Percentiles rank a stretch among this genome's conserved stretches.
Evolutionary conservation across 2,329 filamentous ascomycete genomes (phyloP).

Genomic region (Fusarium mangiferae): DNA sequence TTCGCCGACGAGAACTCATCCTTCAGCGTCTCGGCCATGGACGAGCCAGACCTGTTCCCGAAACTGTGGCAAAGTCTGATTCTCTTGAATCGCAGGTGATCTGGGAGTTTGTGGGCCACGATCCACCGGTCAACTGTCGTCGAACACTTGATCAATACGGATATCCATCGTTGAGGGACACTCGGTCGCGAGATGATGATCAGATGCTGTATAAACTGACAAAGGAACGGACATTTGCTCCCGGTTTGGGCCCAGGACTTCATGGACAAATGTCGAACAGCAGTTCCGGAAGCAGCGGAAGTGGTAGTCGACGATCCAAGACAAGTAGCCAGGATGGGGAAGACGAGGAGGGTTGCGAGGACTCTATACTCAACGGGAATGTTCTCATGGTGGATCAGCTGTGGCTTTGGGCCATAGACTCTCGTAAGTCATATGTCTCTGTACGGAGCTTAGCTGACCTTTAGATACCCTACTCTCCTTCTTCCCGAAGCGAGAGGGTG

Average conservation of each 20-base stretch:
- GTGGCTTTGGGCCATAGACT: conserved; percentile 70
- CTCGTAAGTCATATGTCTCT: conserved; percentile 51
- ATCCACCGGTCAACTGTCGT: conserved; percentile 70
- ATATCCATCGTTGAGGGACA: conserved; percentile 70
- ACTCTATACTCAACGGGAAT: conserved; percentile 63
- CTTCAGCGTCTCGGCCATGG: conserved; percentile 63
- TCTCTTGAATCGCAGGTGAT: conserved; percentile 69
- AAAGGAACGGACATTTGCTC: conserved; percentile 54
- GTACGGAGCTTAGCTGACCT: background rate
- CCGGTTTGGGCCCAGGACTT: conserved; percentile 39
- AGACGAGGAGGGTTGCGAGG: conserved; percentile 45
- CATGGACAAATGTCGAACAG: conserved; percentile 47
- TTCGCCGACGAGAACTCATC: conserved; percentile 66
- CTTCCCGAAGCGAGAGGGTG: conserved; percentile 65
- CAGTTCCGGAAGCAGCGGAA: conserved; percentile 40
- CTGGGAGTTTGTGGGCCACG: conserved; percentile 70
- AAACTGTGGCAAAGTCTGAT: conserved; percentile 62
- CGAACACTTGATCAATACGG: conserved; percentile 72
- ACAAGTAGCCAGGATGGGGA: conserved; percentile 44
- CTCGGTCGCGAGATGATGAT: conserved; percentile 69
- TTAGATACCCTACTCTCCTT: conserved; percentile 63
- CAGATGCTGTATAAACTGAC: conserved; percentile 76
- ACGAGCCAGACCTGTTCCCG: conserved; percentile 65
- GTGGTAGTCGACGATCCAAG: conserved; percentile 42
- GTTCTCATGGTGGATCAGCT: conserved; percentile 75